phyloP scores from a whole-genome alignment of 441 rosid species.

The Dalechampia spathulata region DNA sequence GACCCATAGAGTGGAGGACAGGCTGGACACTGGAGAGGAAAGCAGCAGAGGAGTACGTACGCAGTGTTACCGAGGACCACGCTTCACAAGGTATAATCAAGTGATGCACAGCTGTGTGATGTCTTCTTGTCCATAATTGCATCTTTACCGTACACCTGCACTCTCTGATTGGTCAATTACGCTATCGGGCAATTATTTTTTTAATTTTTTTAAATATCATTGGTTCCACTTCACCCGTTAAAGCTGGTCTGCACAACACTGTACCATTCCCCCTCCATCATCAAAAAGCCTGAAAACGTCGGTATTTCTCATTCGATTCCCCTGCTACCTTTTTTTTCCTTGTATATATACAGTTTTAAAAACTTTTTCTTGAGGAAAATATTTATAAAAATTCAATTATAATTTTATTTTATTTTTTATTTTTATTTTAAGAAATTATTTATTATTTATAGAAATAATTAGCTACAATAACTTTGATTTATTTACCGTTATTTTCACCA shows the following conservation, averaged over 20 bases:
- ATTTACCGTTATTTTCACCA: too few relatives aligned
- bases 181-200: neutral
- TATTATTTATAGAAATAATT: too few relatives aligned
- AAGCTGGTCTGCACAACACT: slow-evolving; percentile 14
- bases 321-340: too few relatives aligned
- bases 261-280: too few relatives aligned
- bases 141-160: slow-evolving; percentile 19
- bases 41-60: slow-evolving; percentile 13
- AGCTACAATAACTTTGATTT: too few relatives aligned
- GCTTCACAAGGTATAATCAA: slow-evolving; percentile 21
- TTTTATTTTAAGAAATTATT: too few relatives aligned
- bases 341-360: too few relatives aligned
- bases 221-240: slow-evolving; percentile 12
- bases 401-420: too few relatives aligned
- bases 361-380: too few relatives aligned
- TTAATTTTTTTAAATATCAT: neutral
- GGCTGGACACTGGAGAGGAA: slow-evolving; percentile 14
- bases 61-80: slow-evolving; percentile 21
- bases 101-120: slow-evolving; percentile 6
- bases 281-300: too few relatives aligned
- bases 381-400: too few relatives aligned
- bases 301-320: too few relatives aligned
- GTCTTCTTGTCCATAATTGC: slow-evolving; percentile 5
- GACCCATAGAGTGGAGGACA: neutral
- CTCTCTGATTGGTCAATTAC: neutral